phyloP scores from a whole-genome alignment of 768 basidiomycete genomes.

The Suillus paluster region DNA sequence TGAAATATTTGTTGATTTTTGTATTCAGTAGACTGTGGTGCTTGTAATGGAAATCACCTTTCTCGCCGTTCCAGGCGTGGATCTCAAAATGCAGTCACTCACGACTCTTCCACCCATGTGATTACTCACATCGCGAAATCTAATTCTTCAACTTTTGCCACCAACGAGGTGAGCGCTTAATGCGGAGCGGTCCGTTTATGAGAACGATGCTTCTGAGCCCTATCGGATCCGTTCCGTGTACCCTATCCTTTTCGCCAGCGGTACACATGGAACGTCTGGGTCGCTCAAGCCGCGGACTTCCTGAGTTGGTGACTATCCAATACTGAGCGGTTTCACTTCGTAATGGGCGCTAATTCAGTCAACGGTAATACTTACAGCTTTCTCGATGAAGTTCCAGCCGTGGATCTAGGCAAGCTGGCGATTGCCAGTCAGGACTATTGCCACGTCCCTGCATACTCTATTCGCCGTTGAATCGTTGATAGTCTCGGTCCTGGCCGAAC shows the following conservation, averaged over 20 bases:
- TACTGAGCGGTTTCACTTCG: neutral
- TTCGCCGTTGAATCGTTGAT: neutral
- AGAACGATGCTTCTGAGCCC: neutral
- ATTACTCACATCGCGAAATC: neutral
- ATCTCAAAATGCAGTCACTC: neutral
- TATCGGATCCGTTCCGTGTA: neutral
- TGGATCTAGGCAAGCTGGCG: neutral
- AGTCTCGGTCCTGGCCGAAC: neutral
- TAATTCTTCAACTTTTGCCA: neutral
- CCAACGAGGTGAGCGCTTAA: neutral
- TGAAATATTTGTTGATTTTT: neutral
- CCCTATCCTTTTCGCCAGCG: neutral
- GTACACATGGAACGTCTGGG: neutral
- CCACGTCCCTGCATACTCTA: constrained; percentile 2
- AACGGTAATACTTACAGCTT: neutral
- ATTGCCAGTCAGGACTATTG: neutral
- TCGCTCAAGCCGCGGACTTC: neutral
- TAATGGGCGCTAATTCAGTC: neutral
- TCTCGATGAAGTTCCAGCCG: neutral
- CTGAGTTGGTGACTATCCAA: neutral
- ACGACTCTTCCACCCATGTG: neutral
- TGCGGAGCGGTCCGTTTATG: neutral
- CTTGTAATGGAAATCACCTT: too few relatives aligned
- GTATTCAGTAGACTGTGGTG: neutral
- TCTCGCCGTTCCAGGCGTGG: neutral